Base-by-base conservation (phyloP, 352 stramenopile genomes). In the Phytophthora cajani region DNA sequence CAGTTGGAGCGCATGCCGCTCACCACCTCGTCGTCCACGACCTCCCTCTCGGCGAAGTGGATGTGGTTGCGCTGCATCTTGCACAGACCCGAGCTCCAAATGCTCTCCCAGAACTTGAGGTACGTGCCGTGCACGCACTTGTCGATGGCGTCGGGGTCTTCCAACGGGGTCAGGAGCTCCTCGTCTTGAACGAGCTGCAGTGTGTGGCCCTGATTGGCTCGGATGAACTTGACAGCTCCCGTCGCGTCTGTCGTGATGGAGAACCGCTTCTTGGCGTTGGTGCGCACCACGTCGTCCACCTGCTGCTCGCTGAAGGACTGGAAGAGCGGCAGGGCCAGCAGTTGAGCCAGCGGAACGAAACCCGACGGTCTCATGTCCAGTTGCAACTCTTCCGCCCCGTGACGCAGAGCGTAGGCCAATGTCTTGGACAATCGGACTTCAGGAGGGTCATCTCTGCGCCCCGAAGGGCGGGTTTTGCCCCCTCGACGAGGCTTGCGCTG, bases 21-120 rank as follows among this genome's bases (percentile, higher is more conserved):
- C 19, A 95, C 82, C 32, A 96, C 84, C 4, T 93, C 73, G 4
- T 88, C 77, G 51, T 73, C 69, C 21, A 53, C 62, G 1, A 80
- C 65, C 17, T 93, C 82, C 8, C 61, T 71, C 14, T 91, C 72
- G 12, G 88, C 83, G 63, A 96, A 93, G 65, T 97, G 90, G 25
- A 97, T 93, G 58, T 97, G 90, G 57, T 97, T 97, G 5, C 90
- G 77, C 60, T 76, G 69, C 90, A 97, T 97, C 17, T 88, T 88
- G 19, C 70, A 89, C 5, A 97, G 64, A 0, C 90, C 90, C 0
- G 62, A 65, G 14, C 71, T 64, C 46, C 71, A 65, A 40, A 96
- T 96, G 44, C 82, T 88, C 5, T 79, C 72, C 89, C 89, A 96
- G 53, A 82, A 82, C 30, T 84, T 77, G 12, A 72, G 21, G 62